These are phyloP conservation scores for Claviceps pazoutovae DNA, from an alignment of 2,329 filamentous ascomycete genomes.

Conservation along the genomic window DNA sequence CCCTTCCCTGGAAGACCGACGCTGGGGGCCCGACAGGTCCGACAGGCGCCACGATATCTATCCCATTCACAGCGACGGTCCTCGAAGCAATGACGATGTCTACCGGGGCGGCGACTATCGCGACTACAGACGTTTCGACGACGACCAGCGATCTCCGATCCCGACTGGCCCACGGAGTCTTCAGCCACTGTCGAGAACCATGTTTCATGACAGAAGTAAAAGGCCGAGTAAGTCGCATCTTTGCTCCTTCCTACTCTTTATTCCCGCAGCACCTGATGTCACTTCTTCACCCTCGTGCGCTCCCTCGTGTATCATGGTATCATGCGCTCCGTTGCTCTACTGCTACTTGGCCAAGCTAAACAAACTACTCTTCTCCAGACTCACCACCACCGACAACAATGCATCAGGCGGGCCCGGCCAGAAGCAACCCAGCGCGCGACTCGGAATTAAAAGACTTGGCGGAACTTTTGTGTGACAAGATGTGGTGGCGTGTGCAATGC, in stretches of 20 bases:
- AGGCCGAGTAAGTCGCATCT: background rate
- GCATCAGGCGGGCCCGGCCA: slow-evolving; percentile 1
- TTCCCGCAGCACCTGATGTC: no score
- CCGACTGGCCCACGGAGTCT: background rate
- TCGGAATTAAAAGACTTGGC: slow-evolving; percentile 7
- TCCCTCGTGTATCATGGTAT: no score
- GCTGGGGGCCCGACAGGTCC: no score
- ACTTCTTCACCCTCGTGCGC: no score
- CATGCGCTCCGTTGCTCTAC: no score
- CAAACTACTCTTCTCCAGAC: background rate
- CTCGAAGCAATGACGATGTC: background rate
- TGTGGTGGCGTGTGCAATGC: slow-evolving; percentile 9
- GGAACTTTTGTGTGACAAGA: slow-evolving; percentile 12
- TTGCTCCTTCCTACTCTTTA: background rate
- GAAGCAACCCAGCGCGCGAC: background rate
- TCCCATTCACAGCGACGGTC: no score
- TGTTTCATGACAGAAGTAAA: background rate
- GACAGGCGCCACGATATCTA: no score
- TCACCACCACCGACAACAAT: slow-evolving; percentile 1
- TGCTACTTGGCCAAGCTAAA: background rate
- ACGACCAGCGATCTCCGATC: background rate
- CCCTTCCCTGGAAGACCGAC: no score
- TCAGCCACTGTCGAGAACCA: background rate
- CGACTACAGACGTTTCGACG: background rate
- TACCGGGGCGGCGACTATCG: background rate